Evolutionary conservation across 306 rosid genomes (phyloP).

Genomic region (Corylus americana): DNA sequence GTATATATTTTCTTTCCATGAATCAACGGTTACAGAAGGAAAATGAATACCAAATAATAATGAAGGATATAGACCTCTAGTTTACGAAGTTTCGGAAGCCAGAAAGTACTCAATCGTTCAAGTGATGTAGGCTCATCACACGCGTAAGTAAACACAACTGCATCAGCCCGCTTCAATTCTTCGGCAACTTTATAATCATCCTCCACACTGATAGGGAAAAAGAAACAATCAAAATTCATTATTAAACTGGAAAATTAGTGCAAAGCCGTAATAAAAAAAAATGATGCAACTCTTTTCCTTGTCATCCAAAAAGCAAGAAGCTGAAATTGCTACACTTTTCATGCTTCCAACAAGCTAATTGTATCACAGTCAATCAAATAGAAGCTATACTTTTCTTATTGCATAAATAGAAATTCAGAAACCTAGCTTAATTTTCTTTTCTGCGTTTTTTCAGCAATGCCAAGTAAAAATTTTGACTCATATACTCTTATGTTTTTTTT

Average conservation of each 20-base stretch:
- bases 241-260: background rate
- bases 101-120: constrained; percentile 73
- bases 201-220: constrained; percentile 54
- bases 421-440: background rate
- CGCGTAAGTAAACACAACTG: constrained; percentile 92
- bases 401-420: background rate
- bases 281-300: background rate
- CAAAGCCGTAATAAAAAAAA: background rate
- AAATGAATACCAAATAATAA: background rate
- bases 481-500: background rate
- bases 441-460: background rate
- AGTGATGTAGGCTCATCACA: constrained; percentile 87
- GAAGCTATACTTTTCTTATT: background rate
- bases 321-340: background rate
- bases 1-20: background rate
- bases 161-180: constrained; percentile 90
- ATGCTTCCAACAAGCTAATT: background rate
- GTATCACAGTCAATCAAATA: background rate
- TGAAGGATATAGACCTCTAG: constrained; percentile 61
- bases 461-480: background rate
- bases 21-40: background rate
- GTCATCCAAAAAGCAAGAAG: background rate
- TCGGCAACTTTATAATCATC: constrained; percentile 84
- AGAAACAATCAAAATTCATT: constrained; percentile 5
- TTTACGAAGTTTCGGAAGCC: constrained; percentile 96